Evolutionary conservation across 1,139 yeast species (phyloP).

Genomic region (Tardiomyces blankii): DNA sequence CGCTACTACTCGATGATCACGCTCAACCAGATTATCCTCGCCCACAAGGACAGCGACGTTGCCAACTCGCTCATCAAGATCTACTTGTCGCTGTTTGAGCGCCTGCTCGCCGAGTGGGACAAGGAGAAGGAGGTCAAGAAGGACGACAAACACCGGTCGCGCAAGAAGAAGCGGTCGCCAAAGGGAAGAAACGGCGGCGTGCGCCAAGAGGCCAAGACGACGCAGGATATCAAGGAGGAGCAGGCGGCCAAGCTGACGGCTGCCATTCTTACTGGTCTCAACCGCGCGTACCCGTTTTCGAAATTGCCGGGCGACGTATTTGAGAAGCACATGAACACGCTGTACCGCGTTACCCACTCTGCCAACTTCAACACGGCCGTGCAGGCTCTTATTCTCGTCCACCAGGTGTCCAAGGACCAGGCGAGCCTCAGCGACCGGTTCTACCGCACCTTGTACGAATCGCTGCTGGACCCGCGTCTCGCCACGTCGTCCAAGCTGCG

Average conservation of each 20-base stretch:
- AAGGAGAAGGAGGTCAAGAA: conserved; percentile 27
- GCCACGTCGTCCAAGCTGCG: conserved; percentile 70
- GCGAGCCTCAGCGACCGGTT: conserved; percentile 48
- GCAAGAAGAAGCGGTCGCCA: conserved; percentile 32
- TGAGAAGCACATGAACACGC: conserved; percentile 67
- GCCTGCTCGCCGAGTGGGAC: conserved; percentile 62
- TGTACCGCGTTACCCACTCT: conserved; percentile 86
- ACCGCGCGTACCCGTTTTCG: conserved; percentile 93
- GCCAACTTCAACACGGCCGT: conserved; percentile 90
- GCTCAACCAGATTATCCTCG: conserved; percentile 82
- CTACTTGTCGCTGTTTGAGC: conserved; percentile 79
- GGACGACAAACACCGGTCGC: conserved; percentile 24
- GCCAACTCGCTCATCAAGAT: conserved; percentile 78
- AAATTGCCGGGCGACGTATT: conserved; percentile 62
- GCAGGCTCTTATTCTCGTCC: conserved; percentile 79
- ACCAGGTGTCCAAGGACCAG: conserved; percentile 45
- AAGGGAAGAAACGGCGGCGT: conserved; percentile 66
- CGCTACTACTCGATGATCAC: conserved; percentile 82
- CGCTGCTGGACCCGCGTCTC: conserved; percentile 75
- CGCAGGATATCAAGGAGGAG: conserved; percentile 67
- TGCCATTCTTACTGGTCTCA: conserved; percentile 87
- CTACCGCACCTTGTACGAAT: conserved; percentile 82
- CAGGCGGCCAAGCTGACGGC: conserved; percentile 77
- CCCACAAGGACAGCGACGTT: conserved; percentile 59
- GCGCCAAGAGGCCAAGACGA: conserved; percentile 52